These are phyloP conservation scores for Dipteronia sinensis DNA, from an alignment of 345 rosid genomes.

Conservation along the genomic window DNA sequence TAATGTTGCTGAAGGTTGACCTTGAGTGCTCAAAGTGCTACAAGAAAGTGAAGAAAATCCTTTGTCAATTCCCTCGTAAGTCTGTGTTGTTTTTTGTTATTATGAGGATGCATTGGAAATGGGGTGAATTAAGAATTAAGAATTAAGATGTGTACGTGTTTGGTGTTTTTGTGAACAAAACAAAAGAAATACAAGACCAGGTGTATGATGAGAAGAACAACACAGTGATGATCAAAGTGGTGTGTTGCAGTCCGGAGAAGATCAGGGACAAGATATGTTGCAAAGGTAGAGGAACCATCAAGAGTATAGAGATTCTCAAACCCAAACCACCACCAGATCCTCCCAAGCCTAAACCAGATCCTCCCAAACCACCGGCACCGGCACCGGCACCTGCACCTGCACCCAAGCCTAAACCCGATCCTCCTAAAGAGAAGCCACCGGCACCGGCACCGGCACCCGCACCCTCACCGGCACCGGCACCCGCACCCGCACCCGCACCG, in stretches of 20 bases:
- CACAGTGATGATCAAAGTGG: slow-evolving; percentile 66
- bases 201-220: slow-evolving; percentile 65
- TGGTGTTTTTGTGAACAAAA: slow-evolving; percentile 47
- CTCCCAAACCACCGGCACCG: background rate
- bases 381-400: too few species aligned
- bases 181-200: slow-evolving; percentile 74
- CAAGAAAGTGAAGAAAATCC: slow-evolving; percentile 74
- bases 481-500: too few species aligned
- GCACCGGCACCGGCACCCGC: too few species aligned
- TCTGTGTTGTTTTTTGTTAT: background rate
- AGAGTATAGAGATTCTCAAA: slow-evolving; percentile 52
- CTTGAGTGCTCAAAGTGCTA: slow-evolving; percentile 66
- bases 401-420: too few species aligned
- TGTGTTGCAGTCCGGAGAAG: slow-evolving; percentile 78
- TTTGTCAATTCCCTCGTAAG: slow-evolving; percentile 76
- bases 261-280: slow-evolving; percentile 53
- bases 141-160: slow-evolving; percentile 23
- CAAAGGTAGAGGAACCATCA: slow-evolving; percentile 57
- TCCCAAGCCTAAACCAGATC: background rate
- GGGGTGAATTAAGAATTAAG: slow-evolving; percentile 47
- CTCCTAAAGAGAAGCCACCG: too few species aligned
- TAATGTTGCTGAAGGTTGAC: slow-evolving; percentile 71
- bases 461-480: slow-evolving; percentile 1
- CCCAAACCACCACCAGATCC: slow-evolving; percentile 30
- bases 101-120: slow-evolving; percentile 5